A percentile compares a stretch with the other conserved stretches of the same genome.
Evolutionary conservation across 2,329 filamentous ascomycete genomes (phyloP).

Genomic region (Fusarium anthophilum): DNA sequence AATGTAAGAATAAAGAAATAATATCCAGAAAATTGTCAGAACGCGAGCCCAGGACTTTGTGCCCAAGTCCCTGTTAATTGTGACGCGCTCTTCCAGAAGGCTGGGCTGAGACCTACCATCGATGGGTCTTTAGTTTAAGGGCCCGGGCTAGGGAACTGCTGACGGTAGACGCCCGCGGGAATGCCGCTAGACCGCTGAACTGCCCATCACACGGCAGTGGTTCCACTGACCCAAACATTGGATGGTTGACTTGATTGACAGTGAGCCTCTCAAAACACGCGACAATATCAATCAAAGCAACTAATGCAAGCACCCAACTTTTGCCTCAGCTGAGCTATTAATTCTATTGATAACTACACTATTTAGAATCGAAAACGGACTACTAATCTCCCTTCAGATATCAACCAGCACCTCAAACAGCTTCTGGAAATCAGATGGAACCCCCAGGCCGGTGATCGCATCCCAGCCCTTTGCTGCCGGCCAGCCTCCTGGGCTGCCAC

Average conservation of each 20-base stretch:
- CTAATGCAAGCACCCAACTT: neutral
- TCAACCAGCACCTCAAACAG: conserved; percentile 48
- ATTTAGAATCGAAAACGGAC: neutral
- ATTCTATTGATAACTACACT: neutral
- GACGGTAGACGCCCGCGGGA: neutral
- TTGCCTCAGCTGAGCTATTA: neutral
- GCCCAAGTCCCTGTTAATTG: conserved; percentile 13
- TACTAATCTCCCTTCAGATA: neutral
- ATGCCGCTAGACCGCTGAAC: conserved; percentile 21
- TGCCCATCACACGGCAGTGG: neutral
- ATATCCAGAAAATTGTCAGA: neutral
- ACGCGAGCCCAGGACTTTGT: conserved; percentile 7
- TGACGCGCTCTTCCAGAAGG: conserved; percentile 29
- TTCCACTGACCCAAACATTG: neutral
- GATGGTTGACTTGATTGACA: neutral
- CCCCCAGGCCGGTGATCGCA: conserved; percentile 60
- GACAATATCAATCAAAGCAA: neutral
- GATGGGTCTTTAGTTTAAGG: neutral
- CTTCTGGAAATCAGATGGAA: conserved; percentile 54
- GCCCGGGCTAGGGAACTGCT: neutral
- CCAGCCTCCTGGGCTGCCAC: conserved; percentile 53
- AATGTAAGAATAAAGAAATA: neutral
- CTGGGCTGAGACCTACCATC: conserved; percentile 11
- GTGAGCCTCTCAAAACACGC: neutral
- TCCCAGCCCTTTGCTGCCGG: conserved; percentile 57